Conservation (phyloP, 2,329 filamentous ascomycete genomes). For the Myriosclerotinia curreyana region DNA sequence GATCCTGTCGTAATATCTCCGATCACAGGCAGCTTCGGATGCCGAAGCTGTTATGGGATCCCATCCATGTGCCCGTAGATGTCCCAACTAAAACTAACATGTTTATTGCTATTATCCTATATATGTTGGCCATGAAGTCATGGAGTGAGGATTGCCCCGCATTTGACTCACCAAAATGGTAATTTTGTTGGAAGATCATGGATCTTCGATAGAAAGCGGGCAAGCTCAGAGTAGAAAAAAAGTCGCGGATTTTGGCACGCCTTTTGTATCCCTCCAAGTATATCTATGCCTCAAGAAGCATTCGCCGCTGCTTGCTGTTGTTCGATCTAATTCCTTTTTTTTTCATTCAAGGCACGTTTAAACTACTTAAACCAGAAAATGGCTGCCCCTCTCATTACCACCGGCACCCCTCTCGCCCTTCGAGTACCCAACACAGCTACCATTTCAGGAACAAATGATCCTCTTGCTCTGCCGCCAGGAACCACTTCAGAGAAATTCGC, state of each 20-base stretch:
- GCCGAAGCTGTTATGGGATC: not conserved
- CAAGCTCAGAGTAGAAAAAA: not conserved
- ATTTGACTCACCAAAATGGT: not conserved
- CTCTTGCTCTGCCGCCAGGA: conserved; percentile 25
- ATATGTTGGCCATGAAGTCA: not conserved
- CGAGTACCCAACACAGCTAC: conserved; percentile 4
- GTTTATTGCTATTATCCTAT: not conserved
- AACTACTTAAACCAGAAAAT: not conserved
- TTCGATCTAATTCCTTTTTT: not conserved
- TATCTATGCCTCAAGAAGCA: not conserved
- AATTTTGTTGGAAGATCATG: not conserved
- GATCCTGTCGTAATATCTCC: not conserved
- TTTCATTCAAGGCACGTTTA: not conserved
- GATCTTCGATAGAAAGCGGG: not conserved
- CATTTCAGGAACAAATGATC: conserved; percentile 11
- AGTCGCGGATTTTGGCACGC: not conserved
- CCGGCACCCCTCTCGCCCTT: not conserved
- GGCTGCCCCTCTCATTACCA: not conserved
- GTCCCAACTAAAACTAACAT: not conserved
- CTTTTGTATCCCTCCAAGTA: not conserved
- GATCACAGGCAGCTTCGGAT: not conserved
- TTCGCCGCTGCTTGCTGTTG: not conserved
- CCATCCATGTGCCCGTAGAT: no score
- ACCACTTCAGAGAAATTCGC: conserved; percentile 20
- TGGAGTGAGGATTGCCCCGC: not conserved